Conservation (phyloP, 768 basidiomycete genomes). For the Imleria badia region DNA sequence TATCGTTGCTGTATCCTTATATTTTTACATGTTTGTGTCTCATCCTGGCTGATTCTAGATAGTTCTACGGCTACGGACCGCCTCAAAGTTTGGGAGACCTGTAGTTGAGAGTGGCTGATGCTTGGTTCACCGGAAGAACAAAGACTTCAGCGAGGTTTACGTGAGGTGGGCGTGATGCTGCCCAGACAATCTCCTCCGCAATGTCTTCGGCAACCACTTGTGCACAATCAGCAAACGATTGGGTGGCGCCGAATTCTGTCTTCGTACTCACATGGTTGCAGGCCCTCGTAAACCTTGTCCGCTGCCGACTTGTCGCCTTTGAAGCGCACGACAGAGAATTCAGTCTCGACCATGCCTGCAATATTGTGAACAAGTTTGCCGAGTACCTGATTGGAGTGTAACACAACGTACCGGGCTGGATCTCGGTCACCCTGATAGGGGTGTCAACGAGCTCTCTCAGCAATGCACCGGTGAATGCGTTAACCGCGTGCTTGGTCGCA, state of each 20-base stretch:
- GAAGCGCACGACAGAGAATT: conserved; percentile 91
- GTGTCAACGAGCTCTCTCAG: conserved; percentile 90
- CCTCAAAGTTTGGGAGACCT: conserved; percentile 33
- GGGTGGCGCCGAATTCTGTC: not conserved
- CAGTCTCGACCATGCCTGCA: conserved; percentile 82
- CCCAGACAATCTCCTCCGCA: conserved; percentile 98
- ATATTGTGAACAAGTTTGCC: not conserved
- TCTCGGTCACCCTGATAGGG: conserved; percentile 89
- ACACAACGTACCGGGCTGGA: conserved; percentile 72
- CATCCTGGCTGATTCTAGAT: conserved; percentile 1
- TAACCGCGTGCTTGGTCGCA: conserved; percentile 86
- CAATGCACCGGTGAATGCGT: conserved; percentile 81
- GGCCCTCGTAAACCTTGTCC: conserved; percentile 86
- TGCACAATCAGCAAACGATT: conserved; percentile 4
- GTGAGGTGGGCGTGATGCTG: conserved; percentile 86
- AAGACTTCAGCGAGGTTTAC: conserved; percentile 86
- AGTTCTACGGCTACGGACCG: not conserved
- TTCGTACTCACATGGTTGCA: conserved; percentile 70
- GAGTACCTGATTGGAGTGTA: conserved; percentile 1
- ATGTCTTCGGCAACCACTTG: conserved; percentile 82
- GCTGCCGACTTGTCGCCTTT: conserved; percentile 81
- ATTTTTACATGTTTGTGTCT: conserved; percentile 6
- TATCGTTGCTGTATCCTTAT: conserved; percentile 36
- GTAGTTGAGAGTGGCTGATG: conserved; percentile 63
- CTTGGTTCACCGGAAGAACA: conserved; percentile 80